Percentiles rank a stretch among this genome's conserved stretches.
Evolutionary conservation across 139 green algal genomes (phyloP).

Genomic region (Astrephomene gubernaculifera): DNA sequence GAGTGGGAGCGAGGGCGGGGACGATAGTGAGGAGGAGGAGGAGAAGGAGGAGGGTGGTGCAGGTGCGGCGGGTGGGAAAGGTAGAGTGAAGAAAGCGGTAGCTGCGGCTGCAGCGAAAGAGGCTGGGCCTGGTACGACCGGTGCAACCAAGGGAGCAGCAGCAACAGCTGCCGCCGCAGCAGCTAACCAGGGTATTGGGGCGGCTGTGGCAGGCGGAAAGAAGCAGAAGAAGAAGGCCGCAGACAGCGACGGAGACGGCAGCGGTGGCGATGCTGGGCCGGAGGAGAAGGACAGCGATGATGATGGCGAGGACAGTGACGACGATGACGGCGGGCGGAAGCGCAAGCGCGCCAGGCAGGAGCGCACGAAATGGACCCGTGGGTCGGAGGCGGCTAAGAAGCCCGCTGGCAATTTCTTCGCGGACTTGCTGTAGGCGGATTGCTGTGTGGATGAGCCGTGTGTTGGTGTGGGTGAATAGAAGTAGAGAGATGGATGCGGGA

Average conservation of each 20-base stretch:
- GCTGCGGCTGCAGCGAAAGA: neutral
- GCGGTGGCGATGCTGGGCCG: too few species aligned
- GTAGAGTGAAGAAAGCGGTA: neutral
- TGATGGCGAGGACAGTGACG: slow-evolving; percentile 10
- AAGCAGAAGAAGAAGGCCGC: neutral
- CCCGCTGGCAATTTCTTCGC: slow-evolving; percentile 58
- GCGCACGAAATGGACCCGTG: slow-evolving; percentile 53
- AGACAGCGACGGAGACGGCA: too few species aligned
- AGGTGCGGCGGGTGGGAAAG: neutral
- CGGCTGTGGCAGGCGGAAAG: too few species aligned
- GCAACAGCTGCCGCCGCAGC: neutral
- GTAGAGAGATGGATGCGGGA: too few species aligned
- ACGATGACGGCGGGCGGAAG: slow-evolving; percentile 40
- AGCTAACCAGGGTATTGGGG: too few species aligned
- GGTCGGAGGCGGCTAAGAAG: slow-evolving; percentile 31
- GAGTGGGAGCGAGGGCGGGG: neutral
- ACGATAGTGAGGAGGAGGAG: neutral
- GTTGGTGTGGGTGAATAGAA: neutral
- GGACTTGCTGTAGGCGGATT: slow-evolving; percentile 54
- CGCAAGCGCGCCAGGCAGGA: slow-evolving; percentile 54
- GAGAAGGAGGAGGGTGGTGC: neutral
- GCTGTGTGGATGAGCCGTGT: neutral
- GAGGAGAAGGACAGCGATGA: neutral
- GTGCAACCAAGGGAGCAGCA: too few species aligned
- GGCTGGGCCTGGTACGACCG: neutral